A percentile compares a stretch with the other conserved stretches of the same genome.
Conservation (phyloP, 176 grass and related monocot species). For the Pontederia crassipes region DNA sequence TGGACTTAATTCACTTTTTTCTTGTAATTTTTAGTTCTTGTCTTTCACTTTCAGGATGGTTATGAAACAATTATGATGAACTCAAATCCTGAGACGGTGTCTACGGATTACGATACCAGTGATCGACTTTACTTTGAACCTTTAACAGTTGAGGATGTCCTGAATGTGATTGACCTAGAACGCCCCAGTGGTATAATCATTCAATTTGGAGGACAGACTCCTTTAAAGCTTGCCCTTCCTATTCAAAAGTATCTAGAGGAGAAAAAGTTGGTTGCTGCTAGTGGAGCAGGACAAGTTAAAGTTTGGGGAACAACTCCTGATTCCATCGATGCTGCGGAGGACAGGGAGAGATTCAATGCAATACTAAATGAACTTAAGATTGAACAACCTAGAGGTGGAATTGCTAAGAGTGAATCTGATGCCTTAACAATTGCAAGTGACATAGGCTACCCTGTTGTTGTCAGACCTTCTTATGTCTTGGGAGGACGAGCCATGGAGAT, state of each 20-base stretch:
- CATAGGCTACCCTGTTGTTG: conserved; percentile 81
- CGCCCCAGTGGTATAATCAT: conserved; percentile 80
- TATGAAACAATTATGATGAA: conserved; percentile 98
- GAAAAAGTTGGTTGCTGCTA: conserved; percentile 39
- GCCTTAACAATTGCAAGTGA: conserved; percentile 61
- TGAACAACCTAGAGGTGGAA: conserved; percentile 72
- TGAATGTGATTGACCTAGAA: conserved; percentile 80
- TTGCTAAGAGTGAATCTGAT: conserved; percentile 67
- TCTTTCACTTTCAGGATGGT: conserved; percentile 34
- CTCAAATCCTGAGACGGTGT: conserved; percentile 90
- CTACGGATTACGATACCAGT: conserved; percentile 86
- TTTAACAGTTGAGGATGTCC: conserved; percentile 71
- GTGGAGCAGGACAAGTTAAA: conserved; percentile 40
- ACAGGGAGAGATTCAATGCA: conserved; percentile 79
- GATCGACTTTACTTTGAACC: conserved; percentile 85
- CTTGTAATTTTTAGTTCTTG: background rate
- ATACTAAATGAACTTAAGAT: conserved; percentile 78
- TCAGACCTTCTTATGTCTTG: conserved; percentile 80
- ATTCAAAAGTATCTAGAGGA: conserved; percentile 60
- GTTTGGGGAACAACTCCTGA: conserved; percentile 90
- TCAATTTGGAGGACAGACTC: conserved; percentile 89
- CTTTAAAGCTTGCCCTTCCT: conserved; percentile 73
- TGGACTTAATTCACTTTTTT: background rate
- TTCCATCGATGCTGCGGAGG: conserved; percentile 87
- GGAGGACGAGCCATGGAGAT: conserved; percentile 95